A percentile compares a stretch with the other conserved stretches of the same genome.
Conservation (phyloP, 306 rosid genomes). For the Casuarina glauca region DNA sequence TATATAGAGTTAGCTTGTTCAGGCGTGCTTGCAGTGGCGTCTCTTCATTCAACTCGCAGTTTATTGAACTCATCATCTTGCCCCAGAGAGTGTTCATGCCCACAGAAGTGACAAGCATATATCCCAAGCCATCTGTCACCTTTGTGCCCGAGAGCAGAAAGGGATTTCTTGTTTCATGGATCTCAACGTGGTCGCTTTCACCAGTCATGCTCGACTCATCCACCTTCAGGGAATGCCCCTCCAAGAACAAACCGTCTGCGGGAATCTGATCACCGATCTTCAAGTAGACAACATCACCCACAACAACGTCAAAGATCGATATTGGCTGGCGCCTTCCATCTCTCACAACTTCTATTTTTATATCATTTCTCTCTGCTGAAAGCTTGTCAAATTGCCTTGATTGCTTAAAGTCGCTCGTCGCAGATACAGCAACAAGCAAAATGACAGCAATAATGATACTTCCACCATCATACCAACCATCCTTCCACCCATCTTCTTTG, state of each 20-base stretch:
- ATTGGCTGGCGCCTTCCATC: slow-evolving; percentile 12
- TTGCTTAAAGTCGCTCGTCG: slow-evolving; percentile 25
- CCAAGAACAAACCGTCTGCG: slow-evolving; percentile 30
- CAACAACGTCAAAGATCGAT: slow-evolving; percentile 23
- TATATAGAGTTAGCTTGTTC: slow-evolving; percentile 21
- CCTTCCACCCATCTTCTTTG: slow-evolving; percentile 27
- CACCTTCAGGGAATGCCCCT: slow-evolving; percentile 23
- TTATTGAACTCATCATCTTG: slow-evolving; percentile 30
- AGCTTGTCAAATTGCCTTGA: slow-evolving; percentile 30
- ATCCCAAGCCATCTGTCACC: slow-evolving; percentile 28
- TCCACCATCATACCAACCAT: slow-evolving; percentile 37
- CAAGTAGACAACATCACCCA: slow-evolving; percentile 25
- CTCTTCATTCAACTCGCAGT: slow-evolving; percentile 12
- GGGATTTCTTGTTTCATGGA: slow-evolving; percentile 13
- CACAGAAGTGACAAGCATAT: slow-evolving; percentile 33
- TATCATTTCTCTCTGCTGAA: slow-evolving; percentile 17
- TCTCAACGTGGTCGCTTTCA: slow-evolving; percentile 21
- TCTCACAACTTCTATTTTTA: slow-evolving; percentile 21
- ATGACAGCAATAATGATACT: slow-evolving; percentile 22
- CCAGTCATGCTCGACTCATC: slow-evolving; percentile 36
- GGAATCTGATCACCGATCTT: slow-evolving; percentile 33
- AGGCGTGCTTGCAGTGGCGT: slow-evolving; percentile 27
- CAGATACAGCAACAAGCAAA: slow-evolving; percentile 21
- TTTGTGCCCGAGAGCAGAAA: slow-evolving; percentile 31
- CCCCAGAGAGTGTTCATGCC: slow-evolving; percentile 30